Base-by-base conservation (phyloP, 148 eudicot species). In the Rhododendron molle region DNA sequence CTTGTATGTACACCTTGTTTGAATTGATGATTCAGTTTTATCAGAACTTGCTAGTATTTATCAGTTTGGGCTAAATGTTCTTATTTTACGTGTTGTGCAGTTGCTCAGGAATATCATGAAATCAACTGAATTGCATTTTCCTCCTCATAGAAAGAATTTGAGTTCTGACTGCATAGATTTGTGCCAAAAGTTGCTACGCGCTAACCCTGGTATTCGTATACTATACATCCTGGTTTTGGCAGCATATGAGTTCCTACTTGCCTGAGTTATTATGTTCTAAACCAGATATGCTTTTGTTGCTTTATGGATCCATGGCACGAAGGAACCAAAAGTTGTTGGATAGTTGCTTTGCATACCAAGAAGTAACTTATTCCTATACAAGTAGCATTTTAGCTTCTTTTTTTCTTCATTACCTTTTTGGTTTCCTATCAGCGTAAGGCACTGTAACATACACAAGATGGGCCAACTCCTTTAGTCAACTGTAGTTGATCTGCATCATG, bases 161-260 rank as follows among this genome's bases (percentile, higher is more conserved):
- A 94, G 91, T 88, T 86, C 93, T 81, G 90, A 91, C 32, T 94
- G 96, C 90, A 72, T 90, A 26, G 97, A 94, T 88, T 85, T 95
- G 90, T 94, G 98, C 85, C 92, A 85, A 88, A 95, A 94, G 87
- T 85, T 95, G 89, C 93, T 95, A 69, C 93, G 98, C 49, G 93
- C 91, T 74, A 95, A 93, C 88, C 98, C 98, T 83, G 98, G 98
- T 95, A 93, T 84, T 65, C 32, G 14, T 26, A 18, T 83, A 3
- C 32, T 5, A 34, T 50, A 4, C 73, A 83, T 50, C 83, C 65
- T 49, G 78, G 60, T 49, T 52, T 72, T 74, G 77, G 78, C 4
- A 44, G 62, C 20, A 7, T 30, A 83, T 86, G 5, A 83, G 88
- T 26, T 83, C 78, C 21, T 36, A 44, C 20, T 28, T 34, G 60